Evolutionary conservation across 148 eudicot species (phyloP).

Genomic region (Camellia granthamiana): DNA sequence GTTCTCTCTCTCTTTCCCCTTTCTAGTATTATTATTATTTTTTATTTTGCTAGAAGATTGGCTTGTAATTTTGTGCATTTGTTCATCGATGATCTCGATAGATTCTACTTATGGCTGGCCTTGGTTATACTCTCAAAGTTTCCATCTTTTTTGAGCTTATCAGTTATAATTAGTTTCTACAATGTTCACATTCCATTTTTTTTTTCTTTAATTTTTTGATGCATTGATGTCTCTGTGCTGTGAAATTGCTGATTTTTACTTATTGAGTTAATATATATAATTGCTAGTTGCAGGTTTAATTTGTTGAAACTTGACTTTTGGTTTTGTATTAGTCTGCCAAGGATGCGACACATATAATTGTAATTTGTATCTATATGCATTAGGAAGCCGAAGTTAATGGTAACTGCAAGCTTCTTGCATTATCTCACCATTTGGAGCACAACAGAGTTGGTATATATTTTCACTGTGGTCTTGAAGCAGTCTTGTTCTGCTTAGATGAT

Average conservation of each 20-base stretch:
- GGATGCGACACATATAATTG: neutral
- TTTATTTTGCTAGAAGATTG: neutral
- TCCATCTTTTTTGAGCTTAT: neutral
- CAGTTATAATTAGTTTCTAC: neutral
- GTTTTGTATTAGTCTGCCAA: neutral
- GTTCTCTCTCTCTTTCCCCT: neutral
- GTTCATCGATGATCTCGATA: neutral
- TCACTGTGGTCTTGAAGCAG: neutral
- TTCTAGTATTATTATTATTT: neutral
- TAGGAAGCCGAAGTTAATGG: neutral
- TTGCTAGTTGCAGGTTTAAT: no score
- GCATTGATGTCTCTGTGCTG: neutral
- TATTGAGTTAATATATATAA: neutral
- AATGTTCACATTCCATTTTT: neutral
- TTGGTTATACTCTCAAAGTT: no score
- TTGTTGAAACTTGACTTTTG: neutral
- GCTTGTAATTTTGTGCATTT: slow-evolving; percentile 2
- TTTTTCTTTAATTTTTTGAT: neutral
- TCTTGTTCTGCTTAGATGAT: neutral
- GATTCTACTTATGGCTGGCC: no score
- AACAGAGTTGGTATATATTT: neutral
- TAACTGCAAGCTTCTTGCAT: neutral
- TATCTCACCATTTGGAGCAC: neutral
- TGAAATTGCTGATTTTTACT: neutral
- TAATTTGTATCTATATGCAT: neutral